A percentile compares a stretch with the other conserved stretches of the same genome.
These are phyloP conservation scores for Boletus pseudo-olivaceus DNA, from an alignment of 768 basidiomycete species.

Conservation along the genomic window DNA sequence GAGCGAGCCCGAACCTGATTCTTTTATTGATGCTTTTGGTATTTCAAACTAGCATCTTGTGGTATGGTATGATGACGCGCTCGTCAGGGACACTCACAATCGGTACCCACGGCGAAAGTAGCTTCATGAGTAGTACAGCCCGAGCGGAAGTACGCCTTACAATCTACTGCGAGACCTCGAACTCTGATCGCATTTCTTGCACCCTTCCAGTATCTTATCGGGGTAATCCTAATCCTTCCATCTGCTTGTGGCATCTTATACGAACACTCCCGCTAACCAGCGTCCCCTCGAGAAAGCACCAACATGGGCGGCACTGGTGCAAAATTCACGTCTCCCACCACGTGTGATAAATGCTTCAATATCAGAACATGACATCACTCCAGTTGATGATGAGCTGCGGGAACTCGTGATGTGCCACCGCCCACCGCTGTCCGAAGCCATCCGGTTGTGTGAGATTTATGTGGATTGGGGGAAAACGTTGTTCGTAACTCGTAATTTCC, in stretches of 20 bases:
- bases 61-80: not conserved
- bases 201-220: slow-evolving; percentile 50
- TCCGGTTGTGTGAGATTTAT: slow-evolving; percentile 60
- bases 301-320: slow-evolving; percentile 12
- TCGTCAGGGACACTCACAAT: slow-evolving; percentile 55
- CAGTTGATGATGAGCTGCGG: slow-evolving; percentile 36
- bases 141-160: slow-evolving; percentile 55
- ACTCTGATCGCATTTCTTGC: not conserved
- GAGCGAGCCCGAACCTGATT: slow-evolving; percentile 38
- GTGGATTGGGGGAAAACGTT: slow-evolving; percentile 57
- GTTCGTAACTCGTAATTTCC: slow-evolving; percentile 35
- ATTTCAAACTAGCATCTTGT: not conserved
- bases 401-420: slow-evolving; percentile 45
- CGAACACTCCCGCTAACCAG: slow-evolving; percentile 11
- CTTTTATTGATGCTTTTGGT: slow-evolving; percentile 50
- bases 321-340: slow-evolving; percentile 38
- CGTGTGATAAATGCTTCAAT: slow-evolving; percentile 37
- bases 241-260: not conserved
- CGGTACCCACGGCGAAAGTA: slow-evolving; percentile 50
- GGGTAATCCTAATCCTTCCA: slow-evolving; percentile 33
- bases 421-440: slow-evolving; percentile 57
- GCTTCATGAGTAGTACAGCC: slow-evolving; percentile 62
- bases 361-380: slow-evolving; percentile 31
- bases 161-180: not conserved
- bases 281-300: slow-evolving; percentile 20